Evolutionary conservation across 148 eudicot species (phyloP), one percentile per base, ranked within the genome.

Genomic region (Cornus suecica): DNA sequence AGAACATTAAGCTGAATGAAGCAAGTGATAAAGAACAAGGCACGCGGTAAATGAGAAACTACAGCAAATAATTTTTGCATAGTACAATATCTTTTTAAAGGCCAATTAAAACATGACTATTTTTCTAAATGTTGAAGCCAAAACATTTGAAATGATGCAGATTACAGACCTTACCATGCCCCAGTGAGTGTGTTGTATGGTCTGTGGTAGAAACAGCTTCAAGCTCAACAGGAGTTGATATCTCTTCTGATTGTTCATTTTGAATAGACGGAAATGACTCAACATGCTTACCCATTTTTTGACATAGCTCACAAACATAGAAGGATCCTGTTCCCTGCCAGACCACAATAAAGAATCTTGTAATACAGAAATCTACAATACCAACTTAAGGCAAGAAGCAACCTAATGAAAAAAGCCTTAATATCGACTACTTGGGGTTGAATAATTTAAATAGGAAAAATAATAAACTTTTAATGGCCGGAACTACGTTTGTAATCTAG

Each of bases 261-360:
- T 41, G 75, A 58, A n/a, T 51, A 27, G 76, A 71, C 28, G 73
- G 80, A 78, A 74, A 66, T 26, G 86, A 76, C 65, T 63, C 78
- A n/a, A 78, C 72, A 42, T 48, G 80, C 83, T 92, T 92, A 70
- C 89, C 88, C 80, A 86, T 76, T 76, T 84, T 92, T 66, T 84
- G 84, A 82, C 99, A 94, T 74, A 94, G 81, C 79, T 94, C 99
- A 72, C 99, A 94, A n/a, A 84, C 86, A 79, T 86, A 92, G 48
- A 77, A 74, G 67, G 68, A 74, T 71, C 30, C 80, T 58, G 86
- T 84, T 68, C 82, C 84, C 98, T 94, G 88, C 69, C 75, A 76
- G 28, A 63, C 74, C 28, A 83, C 52, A 54, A 37, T 61, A 26
- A 16, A 32, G 8, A 34, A 52, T 20, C 10, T 25, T 20, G 80